Base-by-base conservation (phyloP, 106 monocot genomes). In the Phalaenopsis equestris region DNA sequence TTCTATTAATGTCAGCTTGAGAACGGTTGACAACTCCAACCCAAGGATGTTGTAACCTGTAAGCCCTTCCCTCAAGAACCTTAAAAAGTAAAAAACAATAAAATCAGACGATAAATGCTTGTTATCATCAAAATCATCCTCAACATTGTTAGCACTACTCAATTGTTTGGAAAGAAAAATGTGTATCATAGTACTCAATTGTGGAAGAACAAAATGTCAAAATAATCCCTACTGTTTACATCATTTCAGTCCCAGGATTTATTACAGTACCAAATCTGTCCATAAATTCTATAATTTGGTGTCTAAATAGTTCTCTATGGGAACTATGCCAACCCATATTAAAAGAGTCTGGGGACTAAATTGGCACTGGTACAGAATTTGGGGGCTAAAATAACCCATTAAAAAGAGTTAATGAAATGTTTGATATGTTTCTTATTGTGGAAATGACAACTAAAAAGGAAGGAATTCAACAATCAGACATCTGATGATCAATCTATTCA, bases 61-160 rank as follows among this genome's bases (percentile, higher is more conserved):
- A 90, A 56, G 93, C 80, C 84, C 89, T 90, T 86, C 93, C 93
- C 87, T 93, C 93, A 64, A 93, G 90, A 89, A 93, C 93, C 93
- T 93, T 72, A 5, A 67, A 21, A 68, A 82, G 10, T 52, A 45
- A 36, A 77, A 18, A 72, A 23, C 42, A 9, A 61, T 7, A 42
- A 23, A 37, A 43, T 74, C 42, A 45, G 45, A 74, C 14, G 3
- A 74, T 70, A 39, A 38, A 16, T 65, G 64, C 7, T 9, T 65
- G 24, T 65, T 24, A 23, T 65, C 39, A 37, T 39, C 36, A 39
- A 2, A 5, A 70, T 70, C 70, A 39, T 12, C 70, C 38, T 39
- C 39, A 21, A 52, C 52, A 52, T 65, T 24, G 8, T 65, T 24
- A 24, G 64, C n/a, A 1, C 24, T 8, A 65, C 64, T 23, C 10